A percentile compares a stretch with the other conserved stretches of the same genome.
Evolutionary conservation across 768 basidiomycete species (phyloP).

Genomic region (Tylopilus vinaceipallidus): DNA sequence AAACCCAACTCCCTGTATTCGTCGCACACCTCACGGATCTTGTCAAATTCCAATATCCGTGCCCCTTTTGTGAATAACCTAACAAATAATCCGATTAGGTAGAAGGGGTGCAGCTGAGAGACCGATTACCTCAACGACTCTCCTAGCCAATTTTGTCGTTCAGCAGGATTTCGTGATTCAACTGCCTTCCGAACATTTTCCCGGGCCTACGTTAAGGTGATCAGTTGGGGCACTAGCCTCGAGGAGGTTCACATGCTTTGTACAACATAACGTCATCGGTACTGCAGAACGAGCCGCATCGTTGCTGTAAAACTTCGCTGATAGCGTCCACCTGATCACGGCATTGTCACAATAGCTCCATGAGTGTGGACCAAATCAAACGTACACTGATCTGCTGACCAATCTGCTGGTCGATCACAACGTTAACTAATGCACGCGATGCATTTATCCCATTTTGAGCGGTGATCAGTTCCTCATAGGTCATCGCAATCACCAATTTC

Average conservation of each 20-base stretch:
- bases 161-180: slow-evolving; percentile 69
- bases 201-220: slow-evolving; percentile 58
- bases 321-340: slow-evolving; percentile 84
- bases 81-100: slow-evolving; percentile 8
- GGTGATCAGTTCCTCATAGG: slow-evolving; percentile 86
- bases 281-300: slow-evolving; percentile 97
- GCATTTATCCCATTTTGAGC: slow-evolving; percentile 82
- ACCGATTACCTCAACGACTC: slow-evolving; percentile 78
- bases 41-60: slow-evolving; percentile 77
- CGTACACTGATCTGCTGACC: slow-evolving; percentile 92
- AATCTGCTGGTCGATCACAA: slow-evolving; percentile 97
- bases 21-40: slow-evolving; percentile 81
- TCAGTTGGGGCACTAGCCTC: slow-evolving; percentile 3
- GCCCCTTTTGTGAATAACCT: slow-evolving; percentile 91
- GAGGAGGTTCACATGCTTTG: slow-evolving; percentile 54
- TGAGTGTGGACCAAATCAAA: not conserved
- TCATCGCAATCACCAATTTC: slow-evolving; percentile 63
- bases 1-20: slow-evolving; percentile 87
- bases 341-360: slow-evolving; percentile 4
- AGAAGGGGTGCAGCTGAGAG: not conserved
- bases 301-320: slow-evolving; percentile 89
- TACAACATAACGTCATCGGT: slow-evolving; percentile 98
- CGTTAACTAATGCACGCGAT: slow-evolving; percentile 87
- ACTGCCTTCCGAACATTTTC: slow-evolving; percentile 91
- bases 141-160: slow-evolving; percentile 74